Base-by-base conservation (phyloP, 768 basidiomycete genomes). In the Suillus subaureus region DNA sequence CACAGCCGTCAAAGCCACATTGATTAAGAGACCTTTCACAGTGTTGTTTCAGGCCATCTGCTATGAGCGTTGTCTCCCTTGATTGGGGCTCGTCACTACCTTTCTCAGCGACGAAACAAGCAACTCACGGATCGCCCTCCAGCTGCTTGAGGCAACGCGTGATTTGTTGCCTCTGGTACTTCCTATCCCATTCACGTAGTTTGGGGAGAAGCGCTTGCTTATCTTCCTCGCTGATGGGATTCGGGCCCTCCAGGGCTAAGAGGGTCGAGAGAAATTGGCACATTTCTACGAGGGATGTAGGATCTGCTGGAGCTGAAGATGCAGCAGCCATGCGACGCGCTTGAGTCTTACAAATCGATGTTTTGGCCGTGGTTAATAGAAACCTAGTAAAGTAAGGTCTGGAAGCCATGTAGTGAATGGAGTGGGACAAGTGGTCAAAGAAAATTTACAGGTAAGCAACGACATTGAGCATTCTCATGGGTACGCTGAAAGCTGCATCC, bases 361-460 rank as follows among this genome's bases (percentile, higher is more conserved):
- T 72, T 8, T 72, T 77, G 18, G 72, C 76, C 8, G 73, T 66
- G 4, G 70, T 78, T 23, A 68, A 76, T 39, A 73, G 66, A 64
- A 79, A 82, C 35, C 82, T 81, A 42, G 78, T 68, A 64, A 82
- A 82, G 67, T 83, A 82, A 12, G 82, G 77, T 2, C 82, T 82
- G 57, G 15, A 61, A 43, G 26, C 13, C 40, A 15, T 26, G 6
- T 23, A 31, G 15, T 61, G 61, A 62, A 23, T 39, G 37, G 37
- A 49, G 26, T 18, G 6, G 9, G 39, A 45, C 28, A 58, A 45
- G 23, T 18, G 26, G 21, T 16, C n/a, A 40, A n/a, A 54, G 43
- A 55, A 26, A 62, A 47, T 35, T 62, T 69, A 79, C 80, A 78
- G 78, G 62, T 78, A 72, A 8, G 73, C 70, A 57, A 82, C 66